Evolutionary conservation across 2,329 filamentous ascomycete genomes (phyloP), one percentile per base, ranked within the genome.

Genomic region (Emergomyces africanus): DNA sequence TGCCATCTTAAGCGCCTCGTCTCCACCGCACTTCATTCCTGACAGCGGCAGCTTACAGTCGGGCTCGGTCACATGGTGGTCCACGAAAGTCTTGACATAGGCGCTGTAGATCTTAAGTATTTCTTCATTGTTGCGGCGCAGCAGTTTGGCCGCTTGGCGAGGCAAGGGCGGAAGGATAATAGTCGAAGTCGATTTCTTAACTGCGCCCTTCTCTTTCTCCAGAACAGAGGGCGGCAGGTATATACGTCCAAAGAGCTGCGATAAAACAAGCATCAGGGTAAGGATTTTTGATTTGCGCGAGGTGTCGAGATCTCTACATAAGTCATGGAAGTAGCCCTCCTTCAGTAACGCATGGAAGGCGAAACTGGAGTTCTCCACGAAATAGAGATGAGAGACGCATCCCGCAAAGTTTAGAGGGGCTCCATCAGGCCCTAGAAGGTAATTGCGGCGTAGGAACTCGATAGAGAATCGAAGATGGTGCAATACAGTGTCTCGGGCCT

Each of bases 391-490:
- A 0, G 83, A 82, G 0, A 90, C 80, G 3, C 83, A 77, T 0
- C 84, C 83, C 0, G 88, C 82, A 67, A 91, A 89, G 68, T 91
- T 88, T 14, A 90, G 72, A 0, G 88, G 87, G 1, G 71, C 74
- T 51, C 88, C 88, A 1, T 73, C 68, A 0, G 74, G 69, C 3
- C 81, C 83, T 9, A 92, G 75, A 0, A 92, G 79, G 49, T 81
- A 76, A 64, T 90, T 85, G 41, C 85, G 78, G 23, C 87, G 80
- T 0, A 92, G 77, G 65, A 90, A 92, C 63, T 92, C 88, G 50
- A 92, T 87, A 0, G 87, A 90, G 70, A 92, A 92, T 3, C 88
- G 81, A 6, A 92, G 71, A 66, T 91, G 87, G 68, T 92, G 88
- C 57, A 87, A 79, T 1, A 90, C 83, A 1, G 87, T 82, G 68